Percentiles rank a stretch among this genome's conserved stretches.
phyloP scores from a whole-genome alignment of 768 basidiomycete genomes.

The Hygrocybe coccinea region DNA sequence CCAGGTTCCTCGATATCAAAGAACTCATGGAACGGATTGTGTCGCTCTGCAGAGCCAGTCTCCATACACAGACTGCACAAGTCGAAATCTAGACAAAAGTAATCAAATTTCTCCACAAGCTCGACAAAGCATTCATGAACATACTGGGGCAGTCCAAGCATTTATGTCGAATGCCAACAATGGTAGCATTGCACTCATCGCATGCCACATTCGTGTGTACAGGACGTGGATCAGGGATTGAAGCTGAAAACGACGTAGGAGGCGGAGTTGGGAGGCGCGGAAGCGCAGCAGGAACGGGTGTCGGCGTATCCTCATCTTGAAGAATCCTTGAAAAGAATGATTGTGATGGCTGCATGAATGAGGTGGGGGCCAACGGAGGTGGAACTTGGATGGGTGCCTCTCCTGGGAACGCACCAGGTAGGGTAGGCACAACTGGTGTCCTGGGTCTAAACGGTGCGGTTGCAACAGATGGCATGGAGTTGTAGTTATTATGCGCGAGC shows the following conservation, averaged over 20 bases:
- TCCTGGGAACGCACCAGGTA: neutral
- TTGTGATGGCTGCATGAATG: neutral
- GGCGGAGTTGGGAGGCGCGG: neutral
- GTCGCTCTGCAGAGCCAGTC: constrained; percentile 44
- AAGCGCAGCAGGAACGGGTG: neutral
- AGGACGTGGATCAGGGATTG: constrained; percentile 12
- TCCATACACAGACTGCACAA: constrained; percentile 58
- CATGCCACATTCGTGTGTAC: constrained; percentile 59
- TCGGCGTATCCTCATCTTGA: neutral
- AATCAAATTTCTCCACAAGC: constrained; percentile 3
- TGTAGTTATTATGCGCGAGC: neutral
- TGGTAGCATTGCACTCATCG: constrained; percentile 52
- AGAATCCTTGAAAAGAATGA: neutral
- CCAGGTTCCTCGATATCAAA: constrained; percentile 64
- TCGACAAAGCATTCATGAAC: constrained; percentile 15
- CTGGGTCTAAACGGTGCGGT: neutral
- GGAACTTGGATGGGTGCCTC: neutral
- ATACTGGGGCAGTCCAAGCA: constrained; percentile 71
- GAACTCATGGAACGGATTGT: constrained; percentile 67
- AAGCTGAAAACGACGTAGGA: neutral
- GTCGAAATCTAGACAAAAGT: constrained; percentile 55
- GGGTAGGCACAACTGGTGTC: neutral
- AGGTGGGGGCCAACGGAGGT: neutral
- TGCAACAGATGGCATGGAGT: neutral
- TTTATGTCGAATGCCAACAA: constrained; percentile 71